Conservation (phyloP, 2,329 filamentous ascomycete species). For the Knufia petricola region DNA sequence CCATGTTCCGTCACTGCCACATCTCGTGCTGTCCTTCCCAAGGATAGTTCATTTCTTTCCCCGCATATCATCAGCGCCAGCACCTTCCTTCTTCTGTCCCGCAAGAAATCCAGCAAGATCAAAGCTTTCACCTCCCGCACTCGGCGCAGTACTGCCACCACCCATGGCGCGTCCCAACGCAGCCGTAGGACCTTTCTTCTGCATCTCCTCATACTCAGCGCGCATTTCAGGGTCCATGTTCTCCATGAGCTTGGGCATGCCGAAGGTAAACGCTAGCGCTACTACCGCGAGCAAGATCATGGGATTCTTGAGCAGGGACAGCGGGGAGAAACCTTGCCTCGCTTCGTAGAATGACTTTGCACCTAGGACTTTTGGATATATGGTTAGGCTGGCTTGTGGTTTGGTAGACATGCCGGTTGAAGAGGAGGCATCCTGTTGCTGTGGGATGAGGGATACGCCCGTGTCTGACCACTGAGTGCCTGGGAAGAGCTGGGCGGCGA, state of each 20-base stretch:
- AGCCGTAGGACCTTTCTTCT: slow-evolving; percentile 62
- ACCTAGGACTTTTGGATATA: slow-evolving; percentile 54
- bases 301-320: slow-evolving; percentile 80
- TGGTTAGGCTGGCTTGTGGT: slow-evolving; percentile 35
- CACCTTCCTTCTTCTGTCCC: slow-evolving; percentile 24
- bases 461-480: slow-evolving; percentile 22
- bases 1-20: too few species aligned
- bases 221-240: slow-evolving; percentile 97
- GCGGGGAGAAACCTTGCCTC: slow-evolving; percentile 63
- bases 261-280: slow-evolving; percentile 72
- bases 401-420: slow-evolving; percentile 5
- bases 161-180: slow-evolving; percentile 51
- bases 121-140: slow-evolving; percentile 45
- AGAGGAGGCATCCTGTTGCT: slow-evolving; percentile 1
- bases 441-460: slow-evolving; percentile 15
- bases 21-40: not conserved
- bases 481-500: slow-evolving; percentile 19
- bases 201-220: slow-evolving; percentile 84
- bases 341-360: slow-evolving; percentile 68
- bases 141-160: slow-evolving; percentile 28
- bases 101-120: slow-evolving; percentile 62
- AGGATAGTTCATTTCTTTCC: slow-evolving; percentile 8
- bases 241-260: slow-evolving; percentile 90
- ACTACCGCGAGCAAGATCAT: slow-evolving; percentile 92
- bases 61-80: not conserved